Base-by-base conservation (phyloP, 148 eudicot genomes). In the Rhododendron vialii region DNA sequence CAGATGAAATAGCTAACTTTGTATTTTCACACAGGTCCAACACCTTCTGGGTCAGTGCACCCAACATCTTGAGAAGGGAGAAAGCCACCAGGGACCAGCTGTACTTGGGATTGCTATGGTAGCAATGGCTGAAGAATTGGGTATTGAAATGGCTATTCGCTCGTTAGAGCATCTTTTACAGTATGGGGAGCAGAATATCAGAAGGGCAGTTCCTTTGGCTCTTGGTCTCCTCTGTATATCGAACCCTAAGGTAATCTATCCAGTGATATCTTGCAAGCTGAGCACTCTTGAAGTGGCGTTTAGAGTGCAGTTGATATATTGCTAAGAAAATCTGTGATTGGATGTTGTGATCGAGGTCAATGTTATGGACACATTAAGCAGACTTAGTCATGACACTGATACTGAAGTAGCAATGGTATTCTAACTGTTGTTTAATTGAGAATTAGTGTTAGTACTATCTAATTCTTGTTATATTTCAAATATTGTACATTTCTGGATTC, bases 321-420 rank as follows among this genome's bases (percentile, higher is more conserved):
- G 80, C 84, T 69, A 47, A 80, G 51, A n/a, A 35, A 71, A 33
- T 76, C 47, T 86, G 17, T 84, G 65, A 12, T n/a, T 83, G 43
- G 35, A 80, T 82, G 83, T 65, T 82, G 17, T 85, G 80, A 36
- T 75, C 65, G 92, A 97, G 98, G 98, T 97, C 82, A 95, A 93
- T 90, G 98, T 97, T 76, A 97, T 95, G 98, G 98, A 97, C 90
- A 95, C 98, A 43, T 87, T 97, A 88, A 95, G 99, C 90, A 91
- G 99, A 85, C 93, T 94, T 89, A 94, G 98, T 91, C 99, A 95
- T 83, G 98, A 97, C 87, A 90, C 98, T 15, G 99, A 97, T 88
- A 87, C 92, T 73, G 98, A 95, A 90, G 98, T 97, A 65, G 99
- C 98, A 55, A 93, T 93, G 98, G 99, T 95, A 89, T 82, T 57